phyloP scores from a whole-genome alignment of 75 land plant species.

The Picea glauca region DNA sequence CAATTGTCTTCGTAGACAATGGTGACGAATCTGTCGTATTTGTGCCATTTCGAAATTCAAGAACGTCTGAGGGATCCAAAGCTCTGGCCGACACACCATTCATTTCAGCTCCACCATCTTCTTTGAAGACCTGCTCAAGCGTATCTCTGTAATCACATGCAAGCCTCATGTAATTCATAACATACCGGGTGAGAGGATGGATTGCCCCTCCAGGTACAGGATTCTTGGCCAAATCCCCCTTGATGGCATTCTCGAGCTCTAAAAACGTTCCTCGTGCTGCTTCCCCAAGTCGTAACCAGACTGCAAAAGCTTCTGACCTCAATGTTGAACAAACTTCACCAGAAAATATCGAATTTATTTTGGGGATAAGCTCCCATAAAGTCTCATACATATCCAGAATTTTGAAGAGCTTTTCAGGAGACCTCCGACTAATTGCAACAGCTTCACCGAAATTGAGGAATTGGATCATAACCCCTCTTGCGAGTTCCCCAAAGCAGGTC shows the following conservation, averaged over 20 bases:
- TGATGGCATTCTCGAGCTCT: slow-evolving; percentile 67
- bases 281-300: slow-evolving; percentile 50
- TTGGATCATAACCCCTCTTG: slow-evolving; percentile 19
- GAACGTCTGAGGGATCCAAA: not conserved
- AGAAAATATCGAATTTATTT: slow-evolving; percentile 22
- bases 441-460: slow-evolving; percentile 29
- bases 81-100: not conserved
- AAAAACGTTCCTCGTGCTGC: slow-evolving; percentile 40
- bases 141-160: slow-evolving; percentile 49
- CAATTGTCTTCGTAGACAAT: slow-evolving; percentile 30
- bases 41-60: not conserved
- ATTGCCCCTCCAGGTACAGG: slow-evolving; percentile 71
- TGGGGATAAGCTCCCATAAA: slow-evolving; percentile 38
- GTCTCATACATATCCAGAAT: slow-evolving; percentile 73
- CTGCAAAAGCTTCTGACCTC: slow-evolving; percentile 27
- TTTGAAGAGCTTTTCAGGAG: slow-evolving; percentile 32
- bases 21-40: slow-evolving; percentile 22
- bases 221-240: slow-evolving; percentile 39
- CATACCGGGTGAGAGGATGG: slow-evolving; percentile 79
- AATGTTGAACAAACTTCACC: slow-evolving; percentile 24
- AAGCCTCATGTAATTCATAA: slow-evolving; percentile 72
- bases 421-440: slow-evolving; percentile 18
- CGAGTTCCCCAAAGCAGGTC: slow-evolving; percentile 36
- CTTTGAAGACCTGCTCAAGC: slow-evolving; percentile 27
- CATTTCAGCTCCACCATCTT: slow-evolving; percentile 20